phyloP scores from a whole-genome alignment of 306 rosid genomes.

The Rubus idaeus region DNA sequence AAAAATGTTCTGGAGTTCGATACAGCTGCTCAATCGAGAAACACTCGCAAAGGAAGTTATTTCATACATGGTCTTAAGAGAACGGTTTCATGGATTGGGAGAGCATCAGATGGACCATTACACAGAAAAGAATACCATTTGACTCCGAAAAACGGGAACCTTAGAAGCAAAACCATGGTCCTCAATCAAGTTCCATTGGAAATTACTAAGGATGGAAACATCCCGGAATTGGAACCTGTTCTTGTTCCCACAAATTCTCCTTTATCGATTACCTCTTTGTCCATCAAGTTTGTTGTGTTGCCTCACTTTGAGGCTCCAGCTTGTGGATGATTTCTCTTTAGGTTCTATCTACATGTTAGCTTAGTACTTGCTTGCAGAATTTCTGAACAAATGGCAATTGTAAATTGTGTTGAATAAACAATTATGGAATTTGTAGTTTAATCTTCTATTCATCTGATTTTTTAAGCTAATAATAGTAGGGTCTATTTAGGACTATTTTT shows the following conservation, averaged over 20 bases:
- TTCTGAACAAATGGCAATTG: slow-evolving; percentile 16
- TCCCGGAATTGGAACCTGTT: slow-evolving; percentile 62
- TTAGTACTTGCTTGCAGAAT: not conserved
- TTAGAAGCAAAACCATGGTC: slow-evolving; percentile 63
- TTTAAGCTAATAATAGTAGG: too few relatives aligned
- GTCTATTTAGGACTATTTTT: too few relatives aligned
- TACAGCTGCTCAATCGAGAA: slow-evolving; percentile 17
- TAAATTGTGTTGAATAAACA: slow-evolving; percentile 14
- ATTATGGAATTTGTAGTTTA: not conserved
- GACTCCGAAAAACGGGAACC: slow-evolving; percentile 55
- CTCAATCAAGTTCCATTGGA: slow-evolving; percentile 67
- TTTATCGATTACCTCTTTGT: slow-evolving; percentile 34
- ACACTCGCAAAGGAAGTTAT: slow-evolving; percentile 27
- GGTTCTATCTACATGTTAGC: not conserved
- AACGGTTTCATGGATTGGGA: slow-evolving; percentile 80
- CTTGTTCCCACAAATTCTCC: slow-evolving; percentile 40
- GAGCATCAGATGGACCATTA: slow-evolving; percentile 50
- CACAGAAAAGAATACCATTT: slow-evolving; percentile 82
- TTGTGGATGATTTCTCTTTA: slow-evolving; percentile 31
- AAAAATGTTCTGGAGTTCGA: slow-evolving; percentile 26
- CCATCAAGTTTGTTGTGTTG: slow-evolving; percentile 47
- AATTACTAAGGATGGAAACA: slow-evolving; percentile 58
- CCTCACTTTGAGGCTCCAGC: slow-evolving; percentile 61
- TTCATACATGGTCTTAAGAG: slow-evolving; percentile 51
- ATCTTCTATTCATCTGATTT: too few relatives aligned